Base-by-base conservation (phyloP, 768 basidiomycete species). In the Gloeostereum incarnatum region DNA sequence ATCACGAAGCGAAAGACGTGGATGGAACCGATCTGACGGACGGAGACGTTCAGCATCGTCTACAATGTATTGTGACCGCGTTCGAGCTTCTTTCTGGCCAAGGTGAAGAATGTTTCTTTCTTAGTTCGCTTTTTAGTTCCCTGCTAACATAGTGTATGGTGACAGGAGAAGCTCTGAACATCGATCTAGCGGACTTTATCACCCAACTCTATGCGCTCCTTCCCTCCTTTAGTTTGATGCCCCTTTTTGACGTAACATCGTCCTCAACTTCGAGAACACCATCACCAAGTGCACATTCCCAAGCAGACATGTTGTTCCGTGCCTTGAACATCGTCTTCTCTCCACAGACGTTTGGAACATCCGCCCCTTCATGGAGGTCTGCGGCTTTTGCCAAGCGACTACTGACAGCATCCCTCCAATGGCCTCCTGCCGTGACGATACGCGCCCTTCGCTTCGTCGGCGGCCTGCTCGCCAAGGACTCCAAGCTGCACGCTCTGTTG, bases 61-160 rank as follows among this genome's bases (percentile, higher is more conserved):
- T 99, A 42, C 63, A 81, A 44, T 96, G 89, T 51, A 89, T 98
- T 50, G 79, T 87, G 42, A 96, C 96, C 27, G 96, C 94, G n/a
- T 97, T 97, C 51, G 92, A 97, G 53, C 75, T 99, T 34, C 74
- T 98, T 29, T 86, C 88, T 9, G 96, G 96, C 19, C 96, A 99
- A 78, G 96, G 94, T 78, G 42, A 44, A 61, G 49, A 46, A 40
- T 38, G 41, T 40, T 30, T 41, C 14, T 44, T 42, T 21, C 20
- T 41, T 44, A 31, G 40, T 26, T 41, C 42, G 41, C 33, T 20
- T 35, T 18, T 18, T 29, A n/a, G 29, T 11, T 31, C 38, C n/a
- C 35, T 46, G 29, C 13, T n/a, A n/a, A n/a, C n/a, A n/a, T 6
- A 30, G 13, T 6, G 5, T 17, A 6, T 39, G 39, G 41, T 41